A percentile compares a stretch with the other conserved stretches of the same genome.
Evolutionary conservation across 2,329 filamentous ascomycete genomes (phyloP).

Genomic region (Phoma sp.): DNA sequence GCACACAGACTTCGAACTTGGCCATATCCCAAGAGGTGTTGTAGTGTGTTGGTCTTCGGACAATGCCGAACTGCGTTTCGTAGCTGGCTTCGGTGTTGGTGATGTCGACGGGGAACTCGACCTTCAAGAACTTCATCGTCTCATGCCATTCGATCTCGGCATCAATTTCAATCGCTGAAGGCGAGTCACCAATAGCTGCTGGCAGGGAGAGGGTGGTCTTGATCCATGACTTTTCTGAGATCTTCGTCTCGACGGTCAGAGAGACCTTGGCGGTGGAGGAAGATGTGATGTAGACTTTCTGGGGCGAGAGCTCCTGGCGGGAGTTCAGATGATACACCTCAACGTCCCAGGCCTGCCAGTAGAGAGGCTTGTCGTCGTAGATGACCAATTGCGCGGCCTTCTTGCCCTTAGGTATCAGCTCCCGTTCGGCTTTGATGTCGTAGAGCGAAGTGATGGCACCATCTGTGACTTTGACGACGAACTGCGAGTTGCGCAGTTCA

Average conservation of each 20-base stretch:
- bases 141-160: conserved; percentile 97
- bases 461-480: conserved; percentile 73
- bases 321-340: conserved; percentile 95
- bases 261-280: conserved; percentile 77
- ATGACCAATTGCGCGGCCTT: conserved; percentile 92
- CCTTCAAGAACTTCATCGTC: conserved; percentile 97
- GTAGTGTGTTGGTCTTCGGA: conserved; percentile 91
- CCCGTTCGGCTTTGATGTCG: conserved; percentile 74
- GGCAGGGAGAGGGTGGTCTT: conserved; percentile 84
- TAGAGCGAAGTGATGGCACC: conserved; percentile 86
- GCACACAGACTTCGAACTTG: conserved; percentile 95
- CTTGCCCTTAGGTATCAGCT: conserved; percentile 73
- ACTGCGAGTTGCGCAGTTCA: conserved; percentile 78
- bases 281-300: conserved; percentile 74
- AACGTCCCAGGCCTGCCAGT: conserved; percentile 98
- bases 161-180: conserved; percentile 76
- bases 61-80: conserved; percentile 91
- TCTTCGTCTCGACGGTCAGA: conserved; percentile 81
- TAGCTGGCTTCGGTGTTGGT: conserved; percentile 92
- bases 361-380: conserved; percentile 95
- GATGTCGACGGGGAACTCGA: conserved; percentile 94
- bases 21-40: conserved; percentile 99
- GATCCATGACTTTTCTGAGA: conserved; percentile 85
- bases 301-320: conserved; percentile 74
- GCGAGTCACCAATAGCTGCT: conserved; percentile 68